phyloP scores from a whole-genome alignment of 176 grass and related monocot species.

The bread wheat (Triticum aestivum) region DNA sequence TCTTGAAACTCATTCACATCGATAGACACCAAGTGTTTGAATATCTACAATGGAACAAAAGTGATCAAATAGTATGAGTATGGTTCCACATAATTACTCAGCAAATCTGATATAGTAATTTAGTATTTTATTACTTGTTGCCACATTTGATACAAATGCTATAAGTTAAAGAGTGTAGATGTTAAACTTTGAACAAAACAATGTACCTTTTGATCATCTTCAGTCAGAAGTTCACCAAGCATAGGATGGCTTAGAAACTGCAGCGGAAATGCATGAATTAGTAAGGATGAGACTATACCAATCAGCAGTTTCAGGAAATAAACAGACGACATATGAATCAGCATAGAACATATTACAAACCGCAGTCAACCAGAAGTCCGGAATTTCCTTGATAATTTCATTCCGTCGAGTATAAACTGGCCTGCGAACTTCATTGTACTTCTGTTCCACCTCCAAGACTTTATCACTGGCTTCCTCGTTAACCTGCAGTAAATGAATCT shows the following conservation, averaged over 20 bases:
- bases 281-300: neutral
- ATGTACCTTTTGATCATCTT: constrained; percentile 78
- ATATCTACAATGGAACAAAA: constrained; percentile 56
- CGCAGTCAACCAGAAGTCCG: constrained; percentile 89
- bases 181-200: neutral
- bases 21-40: constrained; percentile 76
- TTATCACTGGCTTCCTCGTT: constrained; percentile 89
- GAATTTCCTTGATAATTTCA: constrained; percentile 76
- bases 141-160: neutral
- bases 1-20: constrained; percentile 84
- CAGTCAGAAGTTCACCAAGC: constrained; percentile 64
- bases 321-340: neutral
- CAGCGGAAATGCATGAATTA: constrained; percentile 10
- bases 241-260: constrained; percentile 93
- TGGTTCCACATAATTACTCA: neutral
- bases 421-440: constrained; percentile 81
- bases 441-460: constrained; percentile 90
- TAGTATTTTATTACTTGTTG: neutral
- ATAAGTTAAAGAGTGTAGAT: neutral
- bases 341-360: constrained; percentile 40
- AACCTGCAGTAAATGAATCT: constrained; percentile 46
- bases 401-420: constrained; percentile 66
- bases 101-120: neutral
- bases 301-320: neutral
- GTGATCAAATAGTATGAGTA: neutral